Evolutionary conservation across 352 stramenopile genomes (phyloP).

Genomic region (Pythium aristosporum): DNA sequence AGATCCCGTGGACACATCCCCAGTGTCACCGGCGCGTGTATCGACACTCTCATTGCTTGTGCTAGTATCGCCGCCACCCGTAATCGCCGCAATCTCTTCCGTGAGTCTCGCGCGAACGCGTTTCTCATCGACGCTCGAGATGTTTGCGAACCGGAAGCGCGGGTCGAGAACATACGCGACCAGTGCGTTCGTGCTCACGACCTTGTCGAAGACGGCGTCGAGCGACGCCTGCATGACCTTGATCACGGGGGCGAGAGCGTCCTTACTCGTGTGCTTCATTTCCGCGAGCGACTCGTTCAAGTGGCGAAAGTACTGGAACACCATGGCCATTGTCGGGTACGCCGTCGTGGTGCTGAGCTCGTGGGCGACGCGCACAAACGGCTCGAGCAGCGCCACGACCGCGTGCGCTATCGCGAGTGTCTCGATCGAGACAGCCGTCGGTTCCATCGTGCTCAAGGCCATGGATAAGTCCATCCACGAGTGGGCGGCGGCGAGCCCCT

Average conservation of each 20-base stretch:
- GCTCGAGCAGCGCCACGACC: constrained; percentile 2
- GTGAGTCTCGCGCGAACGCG: constrained; percentile 7
- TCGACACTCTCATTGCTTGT: background rate
- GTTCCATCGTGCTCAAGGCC: background rate
- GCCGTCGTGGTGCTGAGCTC: constrained; percentile 7
- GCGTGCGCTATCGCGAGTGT: background rate
- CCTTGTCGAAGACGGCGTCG: background rate
- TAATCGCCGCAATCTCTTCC: background rate
- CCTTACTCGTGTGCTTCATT: background rate
- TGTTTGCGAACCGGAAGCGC: constrained; percentile 12
- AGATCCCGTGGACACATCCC: background rate
- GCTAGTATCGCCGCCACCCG: background rate
- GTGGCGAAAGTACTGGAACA: constrained; percentile 24
- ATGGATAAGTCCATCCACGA: constrained; percentile 8
- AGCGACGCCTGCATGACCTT: constrained; percentile 15
- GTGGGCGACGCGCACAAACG: constrained; percentile 16
- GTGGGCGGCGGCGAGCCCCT: background rate
- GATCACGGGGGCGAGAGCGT: background rate
- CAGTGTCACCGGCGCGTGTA: background rate
- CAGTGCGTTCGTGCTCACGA: constrained; percentile 9
- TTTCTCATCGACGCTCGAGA: constrained; percentile 9
- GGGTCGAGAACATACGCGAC: constrained; percentile 22
- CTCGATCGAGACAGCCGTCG: background rate
- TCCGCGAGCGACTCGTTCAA: constrained; percentile 12
- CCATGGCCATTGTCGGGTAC: constrained; percentile 22